Conservation (phyloP, 192 early-diverging fungal species). For the Coemansia sp. region DNA sequence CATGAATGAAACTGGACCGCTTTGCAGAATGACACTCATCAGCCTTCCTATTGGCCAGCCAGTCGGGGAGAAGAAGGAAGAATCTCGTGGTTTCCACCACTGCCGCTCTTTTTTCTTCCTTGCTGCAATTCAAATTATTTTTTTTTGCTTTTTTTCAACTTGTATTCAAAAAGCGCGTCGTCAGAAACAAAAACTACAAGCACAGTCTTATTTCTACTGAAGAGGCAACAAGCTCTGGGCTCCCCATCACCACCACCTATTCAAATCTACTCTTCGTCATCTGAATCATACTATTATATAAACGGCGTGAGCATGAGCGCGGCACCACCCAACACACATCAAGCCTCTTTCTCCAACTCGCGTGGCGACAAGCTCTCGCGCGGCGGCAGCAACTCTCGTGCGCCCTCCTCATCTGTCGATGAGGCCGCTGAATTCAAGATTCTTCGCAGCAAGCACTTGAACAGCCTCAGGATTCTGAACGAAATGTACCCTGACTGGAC, state of each 20-base stretch:
- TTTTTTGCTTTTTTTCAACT: constrained; percentile 19
- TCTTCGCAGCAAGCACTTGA: constrained; percentile 62
- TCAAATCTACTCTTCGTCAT: constrained; percentile 11
- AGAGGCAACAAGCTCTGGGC: constrained; percentile 4
- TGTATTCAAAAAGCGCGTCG: constrained; percentile 50
- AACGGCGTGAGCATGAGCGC: constrained; percentile 46
- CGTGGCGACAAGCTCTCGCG: constrained; percentile 38
- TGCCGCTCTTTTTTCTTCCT: neutral
- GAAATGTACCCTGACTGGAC: constrained; percentile 82
- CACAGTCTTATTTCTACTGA: constrained; percentile 3
- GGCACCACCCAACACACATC: constrained; percentile 52
- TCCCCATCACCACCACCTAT: neutral
- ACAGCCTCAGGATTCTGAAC: constrained; percentile 59
- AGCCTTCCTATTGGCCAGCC: neutral
- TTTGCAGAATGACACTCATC: neutral
- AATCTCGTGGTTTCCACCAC: neutral
- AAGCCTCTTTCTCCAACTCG: constrained; percentile 16
- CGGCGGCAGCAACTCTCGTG: constrained; percentile 23
- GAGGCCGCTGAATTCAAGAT: constrained; percentile 60
- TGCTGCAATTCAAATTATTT: constrained; percentile 10
- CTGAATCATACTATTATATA: constrained; percentile 38
- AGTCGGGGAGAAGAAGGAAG: neutral
- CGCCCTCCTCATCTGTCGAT: constrained; percentile 12
- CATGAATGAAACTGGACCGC: no score
- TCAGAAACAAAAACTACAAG: constrained; percentile 15